Evolutionary conservation across 2,329 filamentous ascomycete genomes (phyloP).

Genomic region (Ambrosiella xylebori): DNA sequence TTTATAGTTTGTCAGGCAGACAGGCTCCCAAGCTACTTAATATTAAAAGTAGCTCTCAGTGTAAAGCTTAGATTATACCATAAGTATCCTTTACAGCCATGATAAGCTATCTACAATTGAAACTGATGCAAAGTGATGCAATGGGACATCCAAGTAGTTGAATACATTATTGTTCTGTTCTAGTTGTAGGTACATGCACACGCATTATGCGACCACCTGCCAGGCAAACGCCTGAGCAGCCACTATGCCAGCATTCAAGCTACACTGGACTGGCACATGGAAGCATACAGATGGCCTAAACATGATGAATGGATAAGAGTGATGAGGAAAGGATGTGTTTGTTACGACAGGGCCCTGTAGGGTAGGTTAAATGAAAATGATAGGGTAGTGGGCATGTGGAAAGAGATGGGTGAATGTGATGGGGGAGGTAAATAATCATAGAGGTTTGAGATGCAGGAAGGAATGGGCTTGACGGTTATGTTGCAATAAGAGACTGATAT

Average conservation of each 20-base stretch:
- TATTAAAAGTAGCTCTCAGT: too few relatives aligned
- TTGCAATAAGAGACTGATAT: too few relatives aligned
- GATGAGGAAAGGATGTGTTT: neutral
- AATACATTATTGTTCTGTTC: neutral
- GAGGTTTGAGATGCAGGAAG: neutral
- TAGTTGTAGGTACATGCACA: neutral
- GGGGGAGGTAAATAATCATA: neutral
- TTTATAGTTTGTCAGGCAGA: too few relatives aligned
- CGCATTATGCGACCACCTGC: neutral
- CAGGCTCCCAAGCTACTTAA: too few relatives aligned
- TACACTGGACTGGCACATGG: neutral
- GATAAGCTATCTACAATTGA: too few relatives aligned
- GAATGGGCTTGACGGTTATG: too few relatives aligned
- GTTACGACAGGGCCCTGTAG: neutral
- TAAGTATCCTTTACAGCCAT: too few relatives aligned
- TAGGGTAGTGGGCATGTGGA: neutral
- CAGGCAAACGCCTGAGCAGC: neutral
- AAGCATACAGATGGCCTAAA: neutral
- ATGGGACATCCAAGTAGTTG: too few relatives aligned
- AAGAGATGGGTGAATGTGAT: neutral
- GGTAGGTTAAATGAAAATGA: neutral
- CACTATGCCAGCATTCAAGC: neutral
- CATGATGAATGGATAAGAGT: neutral
- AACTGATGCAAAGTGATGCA: too few relatives aligned
- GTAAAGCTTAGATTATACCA: too few relatives aligned